Conservation (phyloP, 306 rosid genomes). For the Begonia peltatifolia region DNA sequence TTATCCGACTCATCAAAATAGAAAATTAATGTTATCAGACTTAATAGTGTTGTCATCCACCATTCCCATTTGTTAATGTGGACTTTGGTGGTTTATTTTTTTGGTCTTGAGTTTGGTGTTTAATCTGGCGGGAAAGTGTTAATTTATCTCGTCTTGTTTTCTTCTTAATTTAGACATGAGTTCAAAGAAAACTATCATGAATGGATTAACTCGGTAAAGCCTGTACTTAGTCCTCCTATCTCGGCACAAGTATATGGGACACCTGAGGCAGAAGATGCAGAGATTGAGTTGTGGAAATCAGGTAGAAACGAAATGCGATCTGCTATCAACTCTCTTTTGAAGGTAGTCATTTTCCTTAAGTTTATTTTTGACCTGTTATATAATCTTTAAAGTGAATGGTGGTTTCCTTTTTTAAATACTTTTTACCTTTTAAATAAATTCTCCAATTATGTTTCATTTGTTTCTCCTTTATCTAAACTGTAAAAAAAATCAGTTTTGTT, state of each 20-base stretch:
- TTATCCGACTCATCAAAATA: too few species aligned
- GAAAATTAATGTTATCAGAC: too few species aligned
- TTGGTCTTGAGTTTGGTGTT: too few species aligned
- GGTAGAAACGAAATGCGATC: constrained; percentile 57
- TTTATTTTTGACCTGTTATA: background rate
- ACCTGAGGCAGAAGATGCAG: constrained; percentile 32
- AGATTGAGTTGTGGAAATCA: constrained; percentile 43
- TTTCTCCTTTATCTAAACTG: too few species aligned
- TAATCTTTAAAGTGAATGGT: constrained; percentile 1
- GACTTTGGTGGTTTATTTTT: background rate
- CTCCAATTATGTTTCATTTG: too few species aligned
- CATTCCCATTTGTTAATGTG: too few species aligned
- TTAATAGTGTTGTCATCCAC: too few species aligned
- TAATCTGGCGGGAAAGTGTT: too few species aligned
- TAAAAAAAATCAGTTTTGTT: too few species aligned
- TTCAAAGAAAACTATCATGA: constrained; percentile 46
- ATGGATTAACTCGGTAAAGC: constrained; percentile 64
- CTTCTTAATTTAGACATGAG: constrained; percentile 45
- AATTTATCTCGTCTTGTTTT: too few species aligned
- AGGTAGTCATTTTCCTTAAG: constrained; percentile 36
- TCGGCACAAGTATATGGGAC: constrained; percentile 36
- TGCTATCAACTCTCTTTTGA: constrained; percentile 59
- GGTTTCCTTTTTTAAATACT: too few species aligned
- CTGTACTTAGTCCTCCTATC: constrained; percentile 47
- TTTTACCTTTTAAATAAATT: too few species aligned